phyloP scores from a whole-genome alignment of 2,329 filamentous ascomycete species.

The Fusarium palustre region DNA sequence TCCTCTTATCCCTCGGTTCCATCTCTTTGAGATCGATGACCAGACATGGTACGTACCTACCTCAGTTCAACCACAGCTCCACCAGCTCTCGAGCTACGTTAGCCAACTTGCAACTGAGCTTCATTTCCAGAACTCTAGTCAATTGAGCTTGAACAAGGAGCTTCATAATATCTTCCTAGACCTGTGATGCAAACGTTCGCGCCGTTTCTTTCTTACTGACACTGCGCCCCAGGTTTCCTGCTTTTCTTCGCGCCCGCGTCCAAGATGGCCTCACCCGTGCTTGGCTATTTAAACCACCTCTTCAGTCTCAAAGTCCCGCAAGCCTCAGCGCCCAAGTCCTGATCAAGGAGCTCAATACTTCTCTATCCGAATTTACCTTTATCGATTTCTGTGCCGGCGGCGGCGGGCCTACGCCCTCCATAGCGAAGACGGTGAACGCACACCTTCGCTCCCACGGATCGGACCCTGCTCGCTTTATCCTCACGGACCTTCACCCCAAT shows the following conservation, averaged over 20 bases:
- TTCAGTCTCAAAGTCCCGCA: constrained; percentile 70
- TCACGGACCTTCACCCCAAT: constrained; percentile 76
- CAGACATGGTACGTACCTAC: constrained; percentile 66
- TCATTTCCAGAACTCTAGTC: constrained; percentile 1
- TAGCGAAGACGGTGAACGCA: constrained; percentile 70
- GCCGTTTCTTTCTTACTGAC: constrained; percentile 4
- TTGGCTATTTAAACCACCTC: constrained; percentile 71
- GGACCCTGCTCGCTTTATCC: constrained; percentile 65
- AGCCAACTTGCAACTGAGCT: not conserved
- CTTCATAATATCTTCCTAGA: not conserved
- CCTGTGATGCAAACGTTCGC: not conserved
- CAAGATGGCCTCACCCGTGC: constrained; percentile 73
- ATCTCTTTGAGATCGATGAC: constrained; percentile 76
- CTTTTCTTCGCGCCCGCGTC: constrained; percentile 71
- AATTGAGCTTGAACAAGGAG: not conserved
- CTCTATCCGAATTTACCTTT: constrained; percentile 68
- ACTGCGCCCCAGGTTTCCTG: constrained; percentile 66
- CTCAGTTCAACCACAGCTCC: constrained; percentile 9
- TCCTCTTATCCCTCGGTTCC: constrained; percentile 67
- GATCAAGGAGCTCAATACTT: constrained; percentile 59
- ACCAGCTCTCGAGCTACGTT: constrained; percentile 5
- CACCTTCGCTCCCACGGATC: constrained; percentile 47
- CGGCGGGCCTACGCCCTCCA: constrained; percentile 75
- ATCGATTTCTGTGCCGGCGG: constrained; percentile 82
- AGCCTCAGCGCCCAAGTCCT: constrained; percentile 70